Percentiles rank a stretch among this genome's conserved stretches.
These are phyloP conservation scores for Trichoderma semiorbis DNA, from an alignment of 2,329 filamentous ascomycete species.

Conservation along the genomic window DNA sequence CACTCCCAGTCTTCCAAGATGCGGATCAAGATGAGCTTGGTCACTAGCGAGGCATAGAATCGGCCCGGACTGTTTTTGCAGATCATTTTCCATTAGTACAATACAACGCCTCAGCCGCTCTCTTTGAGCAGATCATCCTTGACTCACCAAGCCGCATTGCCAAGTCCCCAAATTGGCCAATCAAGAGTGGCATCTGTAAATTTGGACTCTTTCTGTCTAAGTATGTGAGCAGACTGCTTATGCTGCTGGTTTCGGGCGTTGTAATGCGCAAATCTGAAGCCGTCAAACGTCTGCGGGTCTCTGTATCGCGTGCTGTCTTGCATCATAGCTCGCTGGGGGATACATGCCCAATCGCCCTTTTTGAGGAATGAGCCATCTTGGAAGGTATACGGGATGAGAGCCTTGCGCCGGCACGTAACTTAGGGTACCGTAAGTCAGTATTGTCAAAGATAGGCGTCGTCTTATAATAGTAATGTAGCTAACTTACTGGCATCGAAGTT, in stretches of 20 bases:
- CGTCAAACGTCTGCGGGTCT: slow-evolving; percentile 3
- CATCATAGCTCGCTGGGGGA: slow-evolving; percentile 7
- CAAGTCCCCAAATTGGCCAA: not conserved
- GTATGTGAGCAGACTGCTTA: not conserved
- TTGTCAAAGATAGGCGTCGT: not conserved
- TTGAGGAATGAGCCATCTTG: slow-evolving; percentile 6
- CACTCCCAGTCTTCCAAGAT: not conserved
- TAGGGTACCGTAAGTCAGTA: not conserved
- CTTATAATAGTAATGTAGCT: not conserved
- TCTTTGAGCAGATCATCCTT: not conserved
- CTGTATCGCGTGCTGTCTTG: not conserved
- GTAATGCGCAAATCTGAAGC: slow-evolving; percentile 11
- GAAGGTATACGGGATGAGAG: not conserved
- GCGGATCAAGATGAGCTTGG: not conserved
- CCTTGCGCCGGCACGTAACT: slow-evolving; percentile 13
- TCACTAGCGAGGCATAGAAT: slow-evolving; percentile 1
- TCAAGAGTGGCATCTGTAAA: not conserved
- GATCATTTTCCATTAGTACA: not conserved
- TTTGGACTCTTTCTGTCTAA: not conserved
- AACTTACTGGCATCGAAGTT: slow-evolving; percentile 10
- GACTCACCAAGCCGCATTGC: not conserved
- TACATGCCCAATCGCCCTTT: not conserved
- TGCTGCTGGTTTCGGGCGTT: not conserved
- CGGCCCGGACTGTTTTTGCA: not conserved
- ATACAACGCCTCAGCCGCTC: not conserved